Evolutionary conservation across 2,329 filamentous ascomycete genomes (phyloP), one percentile per base, ranked within the genome.

Genomic region (Fusarium chaquense): DNA sequence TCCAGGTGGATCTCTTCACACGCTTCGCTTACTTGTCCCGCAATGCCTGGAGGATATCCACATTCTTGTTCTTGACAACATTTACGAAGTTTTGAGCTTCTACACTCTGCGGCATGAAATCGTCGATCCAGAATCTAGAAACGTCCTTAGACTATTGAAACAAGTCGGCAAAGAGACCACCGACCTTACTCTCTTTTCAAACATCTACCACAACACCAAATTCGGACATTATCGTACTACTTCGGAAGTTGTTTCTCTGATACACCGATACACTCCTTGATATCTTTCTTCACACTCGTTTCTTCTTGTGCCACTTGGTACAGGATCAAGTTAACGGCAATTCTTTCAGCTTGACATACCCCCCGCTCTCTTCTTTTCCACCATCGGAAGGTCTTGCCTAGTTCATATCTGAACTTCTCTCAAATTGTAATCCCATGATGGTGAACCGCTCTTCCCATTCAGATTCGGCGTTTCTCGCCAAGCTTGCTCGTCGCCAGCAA

Each of bases 401-500:
- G 15, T 40, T n/a, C 18, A 46, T 35, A 30, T 52, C 35, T 22
- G 36, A 54, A 51, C 8, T n/a, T 20, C 32, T 35, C n/a, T 16
- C 35, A 4, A 35, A 20, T 18, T 40, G 30, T 18, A 65, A 35
- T 22, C 26, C 36, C 18, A 63, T n/a, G 46, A 75, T 75, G 73
- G 52, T 60, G 24, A 59, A 59, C 35, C 54, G 52, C 33, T 50
- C 61, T 10, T 32, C 58, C 22, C 52, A 73, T 18, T 30, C 38
- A n/a, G 70, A 72, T 28, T 59, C 67, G 44, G 63, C 54, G 20
- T 69, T 75, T 20, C 43, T 64, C 30, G 68, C 63, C 47, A 75
- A 70, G 55, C 64, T 76, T 36, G 71, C 70, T 35, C 53, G 58
- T 36, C 67, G 74, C n/a, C 61, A 47, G 24, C 58, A 69, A 33